Conservation (phyloP, 1,139 yeast species). For the Zhuliangozyma blackwelliae region DNA sequence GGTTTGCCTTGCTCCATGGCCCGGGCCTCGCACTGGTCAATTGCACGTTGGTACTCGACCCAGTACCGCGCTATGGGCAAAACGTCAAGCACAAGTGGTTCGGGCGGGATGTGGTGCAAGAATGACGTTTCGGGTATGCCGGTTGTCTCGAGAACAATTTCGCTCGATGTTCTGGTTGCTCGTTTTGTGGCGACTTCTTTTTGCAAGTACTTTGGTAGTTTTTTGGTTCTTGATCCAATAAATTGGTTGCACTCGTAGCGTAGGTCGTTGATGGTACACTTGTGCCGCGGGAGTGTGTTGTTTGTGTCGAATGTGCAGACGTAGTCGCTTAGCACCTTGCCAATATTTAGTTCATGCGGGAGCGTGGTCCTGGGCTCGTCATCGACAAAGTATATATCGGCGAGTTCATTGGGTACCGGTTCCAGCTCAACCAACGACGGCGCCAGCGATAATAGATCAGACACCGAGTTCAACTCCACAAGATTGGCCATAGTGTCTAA, state of each 20-base stretch:
- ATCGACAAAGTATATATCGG: slow-evolving; percentile 28
- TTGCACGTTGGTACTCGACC: slow-evolving; percentile 28
- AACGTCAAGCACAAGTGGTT: slow-evolving; percentile 24
- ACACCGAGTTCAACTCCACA: no score
- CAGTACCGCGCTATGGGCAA: slow-evolving; percentile 33
- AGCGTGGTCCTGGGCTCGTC: slow-evolving; percentile 20
- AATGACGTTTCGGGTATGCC: slow-evolving; percentile 27
- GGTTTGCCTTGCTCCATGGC: slow-evolving; percentile 12
- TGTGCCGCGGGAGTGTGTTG: slow-evolving; percentile 3
- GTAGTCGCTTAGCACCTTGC: slow-evolving; percentile 10
- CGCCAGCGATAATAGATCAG: no score
- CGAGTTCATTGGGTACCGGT: slow-evolving; percentile 27
- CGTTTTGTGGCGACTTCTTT: slow-evolving; percentile 1
- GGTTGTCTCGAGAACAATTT: slow-evolving; percentile 15
- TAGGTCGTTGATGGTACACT: slow-evolving; percentile 13
- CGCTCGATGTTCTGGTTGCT: slow-evolving; percentile 5
- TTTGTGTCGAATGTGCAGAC: not conserved
- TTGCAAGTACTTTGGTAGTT: slow-evolving; percentile 15
- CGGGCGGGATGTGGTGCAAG: slow-evolving; percentile 14
- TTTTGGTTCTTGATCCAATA: slow-evolving; percentile 24
- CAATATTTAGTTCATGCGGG: slow-evolving; percentile 37
- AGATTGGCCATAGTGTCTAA: slow-evolving; percentile 5
- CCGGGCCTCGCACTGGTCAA: slow-evolving; percentile 23
- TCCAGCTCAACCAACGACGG: no score
- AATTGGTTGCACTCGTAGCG: slow-evolving; percentile 15